Base-by-base conservation (phyloP, 2,329 filamentous ascomycete species). In the Alternaria alternata region DNA sequence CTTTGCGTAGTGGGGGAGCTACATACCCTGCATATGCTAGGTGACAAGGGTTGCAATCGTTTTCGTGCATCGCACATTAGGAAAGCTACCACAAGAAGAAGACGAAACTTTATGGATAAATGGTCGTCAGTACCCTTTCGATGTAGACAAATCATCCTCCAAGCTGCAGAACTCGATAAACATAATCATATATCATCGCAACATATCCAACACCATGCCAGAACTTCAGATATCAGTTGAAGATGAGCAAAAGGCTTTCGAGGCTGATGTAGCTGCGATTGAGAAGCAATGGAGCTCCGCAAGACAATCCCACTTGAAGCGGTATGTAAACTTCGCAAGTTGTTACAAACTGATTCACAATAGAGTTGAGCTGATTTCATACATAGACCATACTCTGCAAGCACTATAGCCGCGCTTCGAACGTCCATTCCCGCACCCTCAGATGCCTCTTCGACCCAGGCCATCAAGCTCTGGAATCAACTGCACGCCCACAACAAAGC, bases 401-500 rank as follows among this genome's bases (percentile, higher is more conserved):
- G 59, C 7, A 70, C 75, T 7, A 75, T 81, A 24, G 78, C 79
- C 3, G 74, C 75, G 1, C 64, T 81, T 8, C 67, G 75, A 20
- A 71, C 65, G 28, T 66, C 71, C 2, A 66, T 79, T 16, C 67
- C 59, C 20, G 54, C 71, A 2, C 61, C 69, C 1, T 68, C 69
- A 1, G 70, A 70, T n/a, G 57, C 70, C 0, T 79, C 78, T 2
- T 76, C 71, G 16, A 60, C 60, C 0, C 77, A 79, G 57, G 78
- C 68, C 6, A 38, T 73, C 32, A 80, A 81, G 69, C 74, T 81
- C 5, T 81, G 79, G 79, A 64, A 70, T 9, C 67, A 73, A 18
- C 71, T 81, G 2, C 64, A 75, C 20, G 70, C 69, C 18, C 79
- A 81, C 60, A 70, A 68, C 36, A 66, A 64, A 34, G 75, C 75